Evolutionary conservation across 2,329 filamentous ascomycete species (phyloP), one percentile per base, ranked within the genome.

Genomic region (Ceratocystis colombiana): DNA sequence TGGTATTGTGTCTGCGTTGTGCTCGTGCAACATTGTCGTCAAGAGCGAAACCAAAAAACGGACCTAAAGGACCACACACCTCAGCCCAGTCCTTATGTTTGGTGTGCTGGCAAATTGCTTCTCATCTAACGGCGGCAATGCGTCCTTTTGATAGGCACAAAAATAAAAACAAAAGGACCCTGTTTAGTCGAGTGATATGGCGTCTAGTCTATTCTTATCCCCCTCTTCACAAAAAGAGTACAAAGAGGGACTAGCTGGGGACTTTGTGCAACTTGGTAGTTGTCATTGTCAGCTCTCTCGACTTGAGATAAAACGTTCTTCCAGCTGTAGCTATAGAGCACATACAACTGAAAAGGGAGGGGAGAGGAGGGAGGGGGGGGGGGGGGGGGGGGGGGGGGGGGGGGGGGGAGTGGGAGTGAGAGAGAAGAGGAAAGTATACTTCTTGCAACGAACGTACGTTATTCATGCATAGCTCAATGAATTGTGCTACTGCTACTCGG

Each of bases 11-110:
- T 17, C 17, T 17, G 45, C 8, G 6, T 17, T 48, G 45, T 48
- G 45, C 45, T 48, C 45, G 45, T 48, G 45, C 45, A n/a, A 48
- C 45, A 48, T 48, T 20, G 45, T 48, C 45, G 45, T 48, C 45
- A 48, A 17, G 20, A 48, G 45, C 45, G 17, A 20, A 41, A 41
- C 37, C 37, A 41, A 41, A 12, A 12, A 41, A 41, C 37, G 37
- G 8, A 41, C 3, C 45, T 20, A 48, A 48, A 48, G 17, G 45
- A 10, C 45, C 45, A 20, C 45, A 48, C 45, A 15, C 45, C 20
- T 48, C 45, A 48, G 45, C 45, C 45, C 20, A 20, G 17, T 5
- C 20, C 17, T 48, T 10, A 20, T 20, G 7, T 48, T 48, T 48
- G 37, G 37, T 20, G 17, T 48, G 17, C 45, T 48, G 45, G 45